phyloP scores from a whole-genome alignment of 73 alveolate species.

The Paramecium primaurelia region DNA sequence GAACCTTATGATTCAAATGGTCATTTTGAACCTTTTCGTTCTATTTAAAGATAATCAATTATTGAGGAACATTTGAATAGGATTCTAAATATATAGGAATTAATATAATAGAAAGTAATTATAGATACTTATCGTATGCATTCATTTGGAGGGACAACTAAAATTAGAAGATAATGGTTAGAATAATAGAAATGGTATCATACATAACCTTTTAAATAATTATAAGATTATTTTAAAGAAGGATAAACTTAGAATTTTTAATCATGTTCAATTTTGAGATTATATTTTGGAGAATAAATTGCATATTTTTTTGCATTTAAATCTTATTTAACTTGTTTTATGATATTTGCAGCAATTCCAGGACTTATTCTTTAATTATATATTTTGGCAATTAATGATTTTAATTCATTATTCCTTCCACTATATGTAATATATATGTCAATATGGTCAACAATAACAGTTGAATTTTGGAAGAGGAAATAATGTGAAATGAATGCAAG shows the following conservation, averaged over 20 bases:
- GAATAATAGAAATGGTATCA: slow-evolving; percentile 46
- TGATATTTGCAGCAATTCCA: slow-evolving; percentile 56
- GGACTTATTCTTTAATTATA: slow-evolving; percentile 38
- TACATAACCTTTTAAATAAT: slow-evolving; percentile 50
- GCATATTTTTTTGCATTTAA: slow-evolving; percentile 59
- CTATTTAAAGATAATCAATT: slow-evolving; percentile 41
- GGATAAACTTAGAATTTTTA: slow-evolving; percentile 27
- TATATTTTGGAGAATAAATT: slow-evolving; percentile 55
- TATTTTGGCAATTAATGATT: slow-evolving; percentile 2
- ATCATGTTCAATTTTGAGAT: slow-evolving; percentile 28
- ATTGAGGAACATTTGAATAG: slow-evolving; percentile 40
- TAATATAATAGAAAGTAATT: slow-evolving; percentile 13
- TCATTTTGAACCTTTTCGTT: slow-evolving; percentile 60
- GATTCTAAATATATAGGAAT: slow-evolving; percentile 26
- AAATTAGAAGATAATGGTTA: slow-evolving; percentile 48
- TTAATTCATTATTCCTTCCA: background rate
- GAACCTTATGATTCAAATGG: slow-evolving; percentile 46
- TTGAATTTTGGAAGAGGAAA: slow-evolving; percentile 62
- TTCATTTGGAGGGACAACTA: slow-evolving; percentile 53
- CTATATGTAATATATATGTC: slow-evolving; percentile 33
- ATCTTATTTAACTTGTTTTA: slow-evolving; percentile 52
- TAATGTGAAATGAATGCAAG: slow-evolving; percentile 57
- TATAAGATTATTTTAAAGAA: slow-evolving; percentile 45
- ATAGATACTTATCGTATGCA: slow-evolving; percentile 42
- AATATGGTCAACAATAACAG: slow-evolving; percentile 58